Base-by-base conservation (phyloP, 1,284 basidiomycete species). In the Mycocalia duriaeana region DNA sequence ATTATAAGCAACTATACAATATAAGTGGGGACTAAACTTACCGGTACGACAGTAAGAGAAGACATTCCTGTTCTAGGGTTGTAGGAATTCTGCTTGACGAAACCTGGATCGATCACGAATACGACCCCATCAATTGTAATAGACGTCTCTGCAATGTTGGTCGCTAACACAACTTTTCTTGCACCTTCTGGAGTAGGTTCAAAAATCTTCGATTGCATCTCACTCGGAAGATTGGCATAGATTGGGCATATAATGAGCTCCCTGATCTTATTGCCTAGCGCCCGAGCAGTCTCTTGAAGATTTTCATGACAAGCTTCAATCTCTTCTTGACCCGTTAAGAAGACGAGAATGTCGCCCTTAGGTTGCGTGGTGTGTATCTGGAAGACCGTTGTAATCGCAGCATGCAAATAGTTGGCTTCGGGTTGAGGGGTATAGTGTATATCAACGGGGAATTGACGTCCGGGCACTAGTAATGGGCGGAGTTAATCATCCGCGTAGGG, bases 201-300 rank as follows among this genome's bases (percentile, higher is more conserved):
- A 66, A 99, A 99, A 53, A 99, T 99, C 71, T 97, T 97, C 26
- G 94, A 90, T 66, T 99, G 96, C 94, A 98, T 94, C 53, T 99
- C 96, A 56, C 90, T 94, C 1, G 96, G 96, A 25, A 99, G 70
- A 63, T 97, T 98, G 52, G 96, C 94, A 62, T 99, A 99, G 56
- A 99, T 98, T 0, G 96, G 96, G 61, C 94, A 97, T 45, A 99
- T 81, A 48, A 99, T 86, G 45, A 99, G 77, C 61, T 99, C 96
- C 6, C 85, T 81, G 36, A 99, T 89, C 70, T 97, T 97, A 72
- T 97, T 96, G 18, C 95, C 95, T 0, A 99, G 72, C 0, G 95
- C 89, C 24, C 92, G 83, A 35, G 93, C 88, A 1, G 96, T 99
- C 69, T 99, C 95, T 62, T 91, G 87, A 39, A 99, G 69, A 62